A percentile compares a stretch with the other conserved stretches of the same genome.
These are phyloP conservation scores for Intubia oerlemansii DNA, from an alignment of 2,329 filamentous ascomycete species.

Conservation along the genomic window DNA sequence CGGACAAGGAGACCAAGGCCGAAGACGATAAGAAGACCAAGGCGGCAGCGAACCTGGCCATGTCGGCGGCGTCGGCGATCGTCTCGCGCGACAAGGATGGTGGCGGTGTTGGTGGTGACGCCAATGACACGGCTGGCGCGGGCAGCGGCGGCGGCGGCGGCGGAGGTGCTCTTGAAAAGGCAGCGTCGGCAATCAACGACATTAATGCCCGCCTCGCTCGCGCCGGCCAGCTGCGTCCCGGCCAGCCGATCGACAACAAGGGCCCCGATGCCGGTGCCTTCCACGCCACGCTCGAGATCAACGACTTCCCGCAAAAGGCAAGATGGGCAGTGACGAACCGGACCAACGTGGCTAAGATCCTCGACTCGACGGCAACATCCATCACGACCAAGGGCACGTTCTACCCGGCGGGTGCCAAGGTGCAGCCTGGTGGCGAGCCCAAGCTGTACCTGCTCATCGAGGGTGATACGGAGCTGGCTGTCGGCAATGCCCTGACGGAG, in stretches of 20 bases:
- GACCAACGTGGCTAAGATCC: conserved; percentile 94
- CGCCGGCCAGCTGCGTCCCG: conserved; percentile 71
- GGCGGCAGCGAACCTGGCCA: conserved; percentile 42
- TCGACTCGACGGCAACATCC: conserved; percentile 82
- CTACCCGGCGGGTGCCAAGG: conserved; percentile 65
- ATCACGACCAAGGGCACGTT: conserved; percentile 96
- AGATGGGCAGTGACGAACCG: conserved; percentile 97
- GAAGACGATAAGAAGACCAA: conserved; percentile 50
- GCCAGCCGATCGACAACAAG: conserved; percentile 95
- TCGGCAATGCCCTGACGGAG: conserved; percentile 77
- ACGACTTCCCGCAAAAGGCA: conserved; percentile 97
- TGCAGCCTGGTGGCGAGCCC: conserved; percentile 52
- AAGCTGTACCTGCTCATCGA: conserved; percentile 97
- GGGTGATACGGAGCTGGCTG: conserved; percentile 83
- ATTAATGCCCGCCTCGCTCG: conserved; percentile 83
- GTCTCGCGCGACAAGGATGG: conserved; percentile 29
- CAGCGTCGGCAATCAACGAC: conserved; percentile 71
- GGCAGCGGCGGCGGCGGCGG: conserved; percentile 5
- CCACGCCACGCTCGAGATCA: conserved; percentile 95
- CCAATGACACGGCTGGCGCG: conserved; percentile 6
- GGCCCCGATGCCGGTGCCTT: conserved; percentile 91
- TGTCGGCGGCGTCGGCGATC: conserved; percentile 36
- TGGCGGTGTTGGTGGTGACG: background rate
- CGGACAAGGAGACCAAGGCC: conserved; percentile 37
- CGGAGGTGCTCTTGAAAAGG: conserved; percentile 50